phyloP scores from a whole-genome alignment of 2,329 filamentous ascomycete species.

The Tetracladium maxilliforme region DNA sequence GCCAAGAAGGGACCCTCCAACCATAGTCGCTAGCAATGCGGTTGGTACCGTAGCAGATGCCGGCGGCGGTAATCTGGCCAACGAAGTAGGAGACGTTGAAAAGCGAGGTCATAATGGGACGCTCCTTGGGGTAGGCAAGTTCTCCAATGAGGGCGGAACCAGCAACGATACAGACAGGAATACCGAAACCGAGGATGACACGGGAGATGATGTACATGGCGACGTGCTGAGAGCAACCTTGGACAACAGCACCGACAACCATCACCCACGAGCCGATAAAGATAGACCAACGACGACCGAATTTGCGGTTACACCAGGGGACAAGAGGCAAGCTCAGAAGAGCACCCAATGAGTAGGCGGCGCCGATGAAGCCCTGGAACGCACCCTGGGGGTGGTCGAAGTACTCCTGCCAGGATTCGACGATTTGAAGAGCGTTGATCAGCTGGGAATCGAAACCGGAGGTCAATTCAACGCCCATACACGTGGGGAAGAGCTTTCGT shows the following conservation, averaged over 20 bases:
- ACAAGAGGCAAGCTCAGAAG: slow-evolving; percentile 37
- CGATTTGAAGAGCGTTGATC: slow-evolving; percentile 25
- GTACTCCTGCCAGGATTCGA: slow-evolving; percentile 14
- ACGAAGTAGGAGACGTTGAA: slow-evolving; percentile 39
- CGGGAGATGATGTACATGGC: slow-evolving; percentile 36
- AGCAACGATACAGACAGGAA: slow-evolving; percentile 33
- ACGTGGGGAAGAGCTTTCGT: slow-evolving; percentile 28
- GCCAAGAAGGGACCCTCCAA: slow-evolving; percentile 23
- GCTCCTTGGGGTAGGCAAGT: slow-evolving; percentile 36
- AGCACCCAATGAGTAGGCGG: slow-evolving; percentile 39
- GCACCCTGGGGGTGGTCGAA: slow-evolving; percentile 7
- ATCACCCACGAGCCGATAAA: slow-evolving; percentile 38
- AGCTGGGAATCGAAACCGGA: slow-evolving; percentile 37
- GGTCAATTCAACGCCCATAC: slow-evolving; percentile 38
- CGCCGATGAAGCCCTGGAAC: slow-evolving; percentile 31
- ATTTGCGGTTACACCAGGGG: slow-evolving; percentile 30
- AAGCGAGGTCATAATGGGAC: slow-evolving; percentile 33
- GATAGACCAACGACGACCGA: slow-evolving; percentile 36
- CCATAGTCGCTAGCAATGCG: slow-evolving; percentile 22
- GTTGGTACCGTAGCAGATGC: slow-evolving; percentile 25
- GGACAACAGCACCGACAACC: slow-evolving; percentile 36
- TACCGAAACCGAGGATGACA: slow-evolving; percentile 36
- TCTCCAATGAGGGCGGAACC: slow-evolving; percentile 38
- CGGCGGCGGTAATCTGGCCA: slow-evolving; percentile 25
- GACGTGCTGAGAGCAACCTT: slow-evolving; percentile 32